phyloP scores from a whole-genome alignment of 2,329 filamentous ascomycete species.

The Onygenales sp. region DNA sequence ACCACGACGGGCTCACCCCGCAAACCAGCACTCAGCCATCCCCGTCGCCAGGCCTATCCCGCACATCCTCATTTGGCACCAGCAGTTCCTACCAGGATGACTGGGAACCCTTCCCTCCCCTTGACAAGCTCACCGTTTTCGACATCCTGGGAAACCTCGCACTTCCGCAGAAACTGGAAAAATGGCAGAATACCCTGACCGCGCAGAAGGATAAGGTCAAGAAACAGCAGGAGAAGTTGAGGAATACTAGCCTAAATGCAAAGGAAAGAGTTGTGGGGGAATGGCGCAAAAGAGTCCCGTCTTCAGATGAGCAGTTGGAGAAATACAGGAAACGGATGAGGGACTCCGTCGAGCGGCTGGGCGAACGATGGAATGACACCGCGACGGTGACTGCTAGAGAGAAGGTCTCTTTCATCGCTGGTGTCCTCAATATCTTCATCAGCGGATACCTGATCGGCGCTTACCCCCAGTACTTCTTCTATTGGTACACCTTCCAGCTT shows the following conservation, averaged over 20 bases:
- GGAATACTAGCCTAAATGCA: conserved; percentile 65
- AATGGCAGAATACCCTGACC: conserved; percentile 72
- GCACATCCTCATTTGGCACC: conserved; percentile 71
- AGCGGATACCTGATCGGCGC: conserved; percentile 89
- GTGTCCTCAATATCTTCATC: conserved; percentile 94
- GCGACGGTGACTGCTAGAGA: conserved; percentile 81
- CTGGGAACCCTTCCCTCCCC: conserved; percentile 75
- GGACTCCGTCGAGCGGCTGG: conserved; percentile 76
- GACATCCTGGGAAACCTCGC: conserved; percentile 91
- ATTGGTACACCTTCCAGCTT: conserved; percentile 84
- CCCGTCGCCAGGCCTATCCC: conserved; percentile 54
- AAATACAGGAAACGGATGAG: conserved; percentile 85
- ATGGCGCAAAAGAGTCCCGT: conserved; percentile 76
- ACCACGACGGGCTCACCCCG: conserved; percentile 23
- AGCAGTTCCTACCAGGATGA: conserved; percentile 81
- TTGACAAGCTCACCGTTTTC: conserved; percentile 84
- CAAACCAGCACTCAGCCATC: conserved; percentile 25
- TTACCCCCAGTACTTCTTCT: conserved; percentile 74
- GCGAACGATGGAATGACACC: conserved; percentile 77
- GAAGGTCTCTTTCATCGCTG: conserved; percentile 92
- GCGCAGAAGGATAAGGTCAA: conserved; percentile 78
- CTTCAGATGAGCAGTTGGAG: conserved; percentile 84
- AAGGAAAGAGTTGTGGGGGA: conserved; percentile 85
- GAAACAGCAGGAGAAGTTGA: conserved; percentile 70
- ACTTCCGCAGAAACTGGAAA: conserved; percentile 81